phyloP scores from a whole-genome alignment of 306 rosid genomes.

The Sophora flavescens region DNA sequence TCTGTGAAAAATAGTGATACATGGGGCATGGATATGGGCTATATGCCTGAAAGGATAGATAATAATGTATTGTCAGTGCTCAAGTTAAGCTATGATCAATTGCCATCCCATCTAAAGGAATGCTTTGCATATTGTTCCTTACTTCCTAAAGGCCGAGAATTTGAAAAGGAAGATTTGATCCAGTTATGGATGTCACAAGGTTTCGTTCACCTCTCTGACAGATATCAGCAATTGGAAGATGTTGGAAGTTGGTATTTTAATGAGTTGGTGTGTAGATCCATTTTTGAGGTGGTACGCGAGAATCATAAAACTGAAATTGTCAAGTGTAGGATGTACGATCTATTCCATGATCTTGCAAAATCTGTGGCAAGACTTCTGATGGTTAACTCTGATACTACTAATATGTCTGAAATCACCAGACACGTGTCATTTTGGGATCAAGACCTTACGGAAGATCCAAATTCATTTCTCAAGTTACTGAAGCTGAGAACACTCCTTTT shows the following conservation, averaged over 20 bases:
- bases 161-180: slow-evolving; percentile 36
- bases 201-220: slow-evolving; percentile 23
- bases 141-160: slow-evolving; percentile 31
- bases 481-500: slow-evolving; percentile 37
- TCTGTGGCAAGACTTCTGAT: not conserved
- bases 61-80: slow-evolving; percentile 40
- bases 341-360: slow-evolving; percentile 41
- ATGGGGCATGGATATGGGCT: slow-evolving; percentile 4
- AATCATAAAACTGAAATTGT: slow-evolving; percentile 34
- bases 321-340: slow-evolving; percentile 42
- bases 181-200: slow-evolving; percentile 42
- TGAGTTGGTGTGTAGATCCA: slow-evolving; percentile 42
- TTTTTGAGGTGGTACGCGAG: slow-evolving; percentile 22
- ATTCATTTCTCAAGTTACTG: not conserved
- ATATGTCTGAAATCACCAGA: slow-evolving; percentile 3
- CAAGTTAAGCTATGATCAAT: slow-evolving; percentile 40
- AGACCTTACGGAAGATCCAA: not conserved
- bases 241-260: slow-evolving; percentile 32
- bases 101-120: slow-evolving; percentile 38
- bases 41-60: slow-evolving; percentile 21
- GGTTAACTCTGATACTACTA: not conserved
- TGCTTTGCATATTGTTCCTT: slow-evolving; percentile 43
- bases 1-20: slow-evolving; percentile 34
- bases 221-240: slow-evolving; percentile 29
- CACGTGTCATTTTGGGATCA: slow-evolving; percentile 25